Conservation (phyloP, 257 asterid genomes). For the Lycium ferocissimum region DNA sequence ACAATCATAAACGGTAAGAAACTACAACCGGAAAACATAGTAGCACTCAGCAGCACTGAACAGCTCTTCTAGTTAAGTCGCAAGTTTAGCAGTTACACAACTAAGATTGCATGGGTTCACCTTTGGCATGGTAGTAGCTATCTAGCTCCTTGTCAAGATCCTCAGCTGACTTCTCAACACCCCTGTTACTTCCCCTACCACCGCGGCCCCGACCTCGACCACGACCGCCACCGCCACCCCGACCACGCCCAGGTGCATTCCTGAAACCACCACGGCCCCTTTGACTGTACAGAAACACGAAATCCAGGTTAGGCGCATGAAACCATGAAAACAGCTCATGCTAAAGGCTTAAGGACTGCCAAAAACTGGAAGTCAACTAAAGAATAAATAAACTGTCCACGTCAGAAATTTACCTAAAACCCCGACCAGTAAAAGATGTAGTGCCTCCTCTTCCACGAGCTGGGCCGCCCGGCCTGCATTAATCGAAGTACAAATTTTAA, state of each 20-base stretch:
- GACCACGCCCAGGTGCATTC: constrained; percentile 45
- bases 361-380: neutral
- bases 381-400: neutral
- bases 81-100: neutral
- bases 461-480: constrained; percentile 42
- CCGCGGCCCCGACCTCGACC: constrained; percentile 54
- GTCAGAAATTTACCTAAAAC: constrained; percentile 55
- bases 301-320: neutral
- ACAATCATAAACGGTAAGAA: constrained; percentile 22
- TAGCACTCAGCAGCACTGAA: neutral
- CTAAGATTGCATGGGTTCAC: constrained; percentile 72
- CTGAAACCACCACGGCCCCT: constrained; percentile 62
- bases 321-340: neutral
- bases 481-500: neutral
- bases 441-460: constrained; percentile 64
- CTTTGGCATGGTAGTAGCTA: constrained; percentile 77
- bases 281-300: constrained; percentile 39
- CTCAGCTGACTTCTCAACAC: constrained; percentile 70
- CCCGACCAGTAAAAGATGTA: constrained; percentile 46
- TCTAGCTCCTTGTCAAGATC: constrained; percentile 93
- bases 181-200: constrained; percentile 56
- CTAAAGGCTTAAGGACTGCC: neutral
- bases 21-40: neutral
- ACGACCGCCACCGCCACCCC: constrained; percentile 45
- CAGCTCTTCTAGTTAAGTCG: neutral